Conservation (phyloP, 768 basidiomycete genomes). For the Macrolepiota fuliginosa region DNA sequence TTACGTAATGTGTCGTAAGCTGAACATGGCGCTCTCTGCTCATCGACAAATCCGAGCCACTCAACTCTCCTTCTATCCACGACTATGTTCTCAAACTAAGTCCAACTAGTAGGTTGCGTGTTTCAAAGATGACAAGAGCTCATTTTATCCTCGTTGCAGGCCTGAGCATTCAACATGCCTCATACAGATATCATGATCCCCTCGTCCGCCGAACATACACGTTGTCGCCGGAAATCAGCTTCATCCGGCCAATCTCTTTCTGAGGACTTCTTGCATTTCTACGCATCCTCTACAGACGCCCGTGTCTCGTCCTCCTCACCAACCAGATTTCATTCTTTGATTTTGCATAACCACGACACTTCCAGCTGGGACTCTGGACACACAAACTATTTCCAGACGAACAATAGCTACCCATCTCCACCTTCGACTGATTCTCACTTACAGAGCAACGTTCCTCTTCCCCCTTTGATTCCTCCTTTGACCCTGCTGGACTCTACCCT, state of each 20-base stretch:
- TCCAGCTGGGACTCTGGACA: not conserved
- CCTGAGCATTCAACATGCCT: not conserved
- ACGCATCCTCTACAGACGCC: not conserved
- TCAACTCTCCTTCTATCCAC: not conserved
- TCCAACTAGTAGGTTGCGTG: not conserved
- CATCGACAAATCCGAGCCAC: not conserved
- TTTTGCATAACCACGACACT: not conserved
- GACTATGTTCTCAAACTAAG: slow-evolving; percentile 3
- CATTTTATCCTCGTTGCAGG: not conserved
- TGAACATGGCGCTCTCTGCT: not conserved
- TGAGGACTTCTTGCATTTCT: not conserved
- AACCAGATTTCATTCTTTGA: not conserved
- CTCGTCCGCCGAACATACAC: not conserved
- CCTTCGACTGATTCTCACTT: not conserved
- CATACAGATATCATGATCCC: slow-evolving; percentile 1
- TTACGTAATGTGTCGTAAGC: not conserved
- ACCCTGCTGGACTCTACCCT: not conserved
- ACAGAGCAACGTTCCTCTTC: not conserved
- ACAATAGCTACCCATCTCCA: slow-evolving; percentile 1
- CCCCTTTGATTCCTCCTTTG: not conserved
- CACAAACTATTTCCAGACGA: not conserved
- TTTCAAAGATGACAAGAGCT: not conserved
- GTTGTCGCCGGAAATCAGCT: slow-evolving; percentile 5
- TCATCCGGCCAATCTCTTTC: not conserved
- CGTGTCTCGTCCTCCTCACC: not conserved